phyloP scores from a whole-genome alignment of 1,284 basidiomycete genomes.

The Baeospora myosura region DNA sequence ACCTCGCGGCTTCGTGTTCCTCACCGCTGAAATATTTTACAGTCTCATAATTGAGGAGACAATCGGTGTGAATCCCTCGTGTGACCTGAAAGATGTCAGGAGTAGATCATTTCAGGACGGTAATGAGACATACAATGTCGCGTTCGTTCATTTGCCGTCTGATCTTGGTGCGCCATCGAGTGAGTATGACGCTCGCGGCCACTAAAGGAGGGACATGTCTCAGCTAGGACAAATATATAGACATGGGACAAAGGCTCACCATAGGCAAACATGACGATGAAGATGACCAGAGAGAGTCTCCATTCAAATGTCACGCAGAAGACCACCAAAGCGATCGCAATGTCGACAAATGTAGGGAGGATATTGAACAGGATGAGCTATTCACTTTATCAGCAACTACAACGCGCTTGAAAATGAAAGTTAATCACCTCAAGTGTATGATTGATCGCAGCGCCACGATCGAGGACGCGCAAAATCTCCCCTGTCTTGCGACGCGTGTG shows the following conservation, averaged over 20 bases:
- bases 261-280: constrained; percentile 70
- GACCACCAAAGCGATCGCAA: constrained; percentile 58
- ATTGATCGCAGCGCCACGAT: constrained; percentile 87
- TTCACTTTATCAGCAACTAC: neutral
- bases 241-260: constrained; percentile 33
- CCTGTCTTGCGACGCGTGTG: constrained; percentile 73
- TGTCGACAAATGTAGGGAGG: constrained; percentile 75
- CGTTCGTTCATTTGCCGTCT: constrained; percentile 73
- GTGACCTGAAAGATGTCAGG: constrained; percentile 37
- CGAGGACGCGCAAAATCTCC: constrained; percentile 79
- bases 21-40: constrained; percentile 85
- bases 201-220: constrained; percentile 44
- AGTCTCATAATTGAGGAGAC: constrained; percentile 75
- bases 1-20: constrained; percentile 69
- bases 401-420: neutral
- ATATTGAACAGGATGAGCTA: constrained; percentile 74
- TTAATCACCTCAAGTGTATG: constrained; percentile 65
- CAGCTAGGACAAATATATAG: constrained; percentile 11
- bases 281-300: constrained; percentile 64
- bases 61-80: constrained; percentile 75
- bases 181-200: constrained; percentile 57
- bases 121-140: constrained; percentile 45
- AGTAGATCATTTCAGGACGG: constrained; percentile 3
- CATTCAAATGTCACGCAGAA: constrained; percentile 63
- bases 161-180: constrained; percentile 64